Evolutionary conservation across 2,329 filamentous ascomycete species (phyloP).

Genomic region (Chalara sp.): DNA sequence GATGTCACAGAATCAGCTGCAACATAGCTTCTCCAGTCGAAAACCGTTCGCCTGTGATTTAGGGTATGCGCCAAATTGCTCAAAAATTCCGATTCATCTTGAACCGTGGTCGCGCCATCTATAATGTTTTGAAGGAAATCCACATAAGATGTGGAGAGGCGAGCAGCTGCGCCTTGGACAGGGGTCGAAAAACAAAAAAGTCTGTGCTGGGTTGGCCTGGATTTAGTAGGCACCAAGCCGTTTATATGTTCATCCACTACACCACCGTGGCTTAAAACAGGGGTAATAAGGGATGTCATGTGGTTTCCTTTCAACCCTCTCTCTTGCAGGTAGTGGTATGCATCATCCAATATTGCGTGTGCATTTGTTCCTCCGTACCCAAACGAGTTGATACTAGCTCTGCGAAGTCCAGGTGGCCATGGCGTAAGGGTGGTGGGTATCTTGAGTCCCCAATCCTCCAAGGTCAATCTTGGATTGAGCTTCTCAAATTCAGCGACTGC

Average conservation of each 20-base stretch:
- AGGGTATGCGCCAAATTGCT: neutral
- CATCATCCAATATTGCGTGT: slow-evolving; percentile 14
- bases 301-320: slow-evolving; percentile 2
- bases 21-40: neutral
- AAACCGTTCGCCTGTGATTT: neutral
- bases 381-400: slow-evolving; percentile 20
- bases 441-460: slow-evolving; percentile 18
- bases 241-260: no score
- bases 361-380: slow-evolving; percentile 5
- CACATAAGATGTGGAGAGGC: no score
- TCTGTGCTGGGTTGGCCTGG: no score
- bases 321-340: slow-evolving; percentile 16
- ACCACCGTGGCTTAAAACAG: no score
- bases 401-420: slow-evolving; percentile 7
- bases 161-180: no score
- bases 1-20: no score
- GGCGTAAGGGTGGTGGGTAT: neutral
- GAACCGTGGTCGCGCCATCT: no score
- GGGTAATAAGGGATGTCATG: neutral
- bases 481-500: slow-evolving; percentile 7
- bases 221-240: no score
- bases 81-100: neutral
- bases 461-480: slow-evolving; percentile 6
- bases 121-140: no score
- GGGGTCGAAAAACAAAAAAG: no score